Base-by-base conservation (phyloP, 257 asterid genomes). In the Scutellaria galericulata region DNA sequence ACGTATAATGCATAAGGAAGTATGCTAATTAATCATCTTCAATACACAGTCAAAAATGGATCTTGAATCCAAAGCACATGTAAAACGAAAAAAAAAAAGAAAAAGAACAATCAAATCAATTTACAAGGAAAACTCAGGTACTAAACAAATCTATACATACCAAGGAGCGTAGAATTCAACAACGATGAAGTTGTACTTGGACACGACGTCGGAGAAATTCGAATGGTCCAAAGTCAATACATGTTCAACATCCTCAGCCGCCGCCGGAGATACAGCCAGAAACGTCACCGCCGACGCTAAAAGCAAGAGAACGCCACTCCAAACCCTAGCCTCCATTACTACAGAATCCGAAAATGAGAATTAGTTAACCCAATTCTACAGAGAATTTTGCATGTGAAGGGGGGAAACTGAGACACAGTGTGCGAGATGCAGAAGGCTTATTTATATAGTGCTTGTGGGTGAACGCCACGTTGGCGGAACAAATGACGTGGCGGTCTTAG, bases 151-250 rank as follows among this genome's bases (percentile, higher is more conserved):
- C 2, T 13, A 45, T 37, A 53, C 6, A 27, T 86, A 89, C 96
- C 96, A 89, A 20, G 94, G 94, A 58, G 96, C 94, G 74, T 89
- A 89, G 84, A 89, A 89, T 58, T 89, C 92, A n/a, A 84, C 94
- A 69, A 89, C 92, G 85, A 89, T 80, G 80, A 89, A 89, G 52
- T 71, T 54, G 83, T 80, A 85, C 57, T 84, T 85, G 40, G 85
- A 65, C 7, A 90, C 80, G 10, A 72, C 58, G 5, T 83, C 85
- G 8, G 88, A 44, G 89, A 90, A 85, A 71, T 90, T 90, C 64
- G 90, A 68, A 60, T 78, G 85, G 78, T 88, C 96, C 83, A 90
- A 65, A 76, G 91, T 85, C 79, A 86, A 54, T 55, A 90, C 96
- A 42, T 85, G 67, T 44, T 90, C 95, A 62, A 40, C 86, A 37